These are phyloP conservation scores for Fusarium succisae DNA, from an alignment of 2,329 filamentous ascomycete species.

Conservation along the genomic window DNA sequence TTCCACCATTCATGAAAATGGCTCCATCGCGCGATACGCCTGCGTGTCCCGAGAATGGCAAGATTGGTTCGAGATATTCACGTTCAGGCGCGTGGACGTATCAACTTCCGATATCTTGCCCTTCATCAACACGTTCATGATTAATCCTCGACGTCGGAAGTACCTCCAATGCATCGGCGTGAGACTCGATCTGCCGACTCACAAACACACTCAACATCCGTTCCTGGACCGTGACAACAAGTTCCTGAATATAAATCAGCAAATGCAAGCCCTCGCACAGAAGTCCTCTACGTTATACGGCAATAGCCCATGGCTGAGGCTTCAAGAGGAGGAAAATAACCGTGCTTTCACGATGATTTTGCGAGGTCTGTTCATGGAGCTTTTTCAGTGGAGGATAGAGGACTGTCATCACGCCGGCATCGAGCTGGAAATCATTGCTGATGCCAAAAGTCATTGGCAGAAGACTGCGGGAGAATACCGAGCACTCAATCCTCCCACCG, in stretches of 20 bases:
- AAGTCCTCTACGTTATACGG: accelerated
- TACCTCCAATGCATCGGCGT: background rate
- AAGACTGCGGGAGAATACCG: background rate
- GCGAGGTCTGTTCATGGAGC: background rate
- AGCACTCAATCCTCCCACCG: background rate
- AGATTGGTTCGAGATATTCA: background rate
- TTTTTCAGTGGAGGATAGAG: background rate
- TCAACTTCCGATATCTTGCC: background rate
- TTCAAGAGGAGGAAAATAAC: background rate
- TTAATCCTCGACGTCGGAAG: background rate
- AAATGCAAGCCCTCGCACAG: background rate
- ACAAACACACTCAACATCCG: background rate
- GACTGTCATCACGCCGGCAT: background rate
- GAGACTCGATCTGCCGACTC: background rate
- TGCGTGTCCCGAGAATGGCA: background rate
- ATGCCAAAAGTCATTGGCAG: background rate
- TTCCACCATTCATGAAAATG: background rate
- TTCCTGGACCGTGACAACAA: accelerated
- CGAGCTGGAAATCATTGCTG: background rate
- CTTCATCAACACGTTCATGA: background rate
- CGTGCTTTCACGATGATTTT: background rate
- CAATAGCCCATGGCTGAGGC: too few species aligned
- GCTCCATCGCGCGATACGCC: background rate
- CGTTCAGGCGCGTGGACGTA: background rate
- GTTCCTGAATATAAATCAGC: background rate